Conservation (phyloP, 169 alveolate species). For the Toxoplasma gondii region DNA sequence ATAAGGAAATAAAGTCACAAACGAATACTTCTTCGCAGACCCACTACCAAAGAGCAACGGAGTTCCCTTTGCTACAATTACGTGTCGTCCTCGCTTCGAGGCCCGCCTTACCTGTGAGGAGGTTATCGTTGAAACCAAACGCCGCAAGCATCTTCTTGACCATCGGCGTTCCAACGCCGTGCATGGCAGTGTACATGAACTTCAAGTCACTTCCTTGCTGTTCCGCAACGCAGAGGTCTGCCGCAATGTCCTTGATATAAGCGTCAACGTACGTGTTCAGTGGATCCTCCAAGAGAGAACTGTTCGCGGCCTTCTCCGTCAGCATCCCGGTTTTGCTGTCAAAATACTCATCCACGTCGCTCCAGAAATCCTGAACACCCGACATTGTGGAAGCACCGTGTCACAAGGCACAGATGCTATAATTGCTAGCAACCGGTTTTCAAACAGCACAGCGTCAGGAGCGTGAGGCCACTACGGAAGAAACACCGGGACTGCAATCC, state of each 20-base stretch:
- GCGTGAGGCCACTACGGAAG: too few relatives aligned
- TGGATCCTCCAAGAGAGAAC: constrained; percentile 28
- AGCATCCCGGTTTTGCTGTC: neutral
- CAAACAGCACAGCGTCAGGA: too few relatives aligned
- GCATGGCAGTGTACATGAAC: constrained; percentile 87
- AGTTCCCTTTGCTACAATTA: too few relatives aligned
- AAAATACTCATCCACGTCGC: constrained; percentile 29
- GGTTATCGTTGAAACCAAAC: constrained; percentile 72
- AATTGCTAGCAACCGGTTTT: too few relatives aligned
- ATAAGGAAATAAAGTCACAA: too few relatives aligned
- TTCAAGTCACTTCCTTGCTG: constrained; percentile 58
- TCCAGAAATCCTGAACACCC: constrained; percentile 22
- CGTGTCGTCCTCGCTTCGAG: too few relatives aligned
- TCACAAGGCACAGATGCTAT: neutral
- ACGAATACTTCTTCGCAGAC: too few relatives aligned
- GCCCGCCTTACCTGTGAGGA: constrained; percentile 3
- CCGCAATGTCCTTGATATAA: constrained; percentile 72
- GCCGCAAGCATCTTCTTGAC: constrained; percentile 73
- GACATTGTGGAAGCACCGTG: neutral
- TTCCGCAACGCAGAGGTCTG: constrained; percentile 70
- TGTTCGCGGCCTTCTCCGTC: neutral
- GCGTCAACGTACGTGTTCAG: constrained; percentile 72
- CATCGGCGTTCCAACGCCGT: constrained; percentile 84
- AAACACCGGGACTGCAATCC: too few relatives aligned
- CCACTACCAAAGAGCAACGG: too few relatives aligned